Conservation (phyloP, 2,329 filamentous ascomycete genomes). For the Cytospora chrysosperma region DNA sequence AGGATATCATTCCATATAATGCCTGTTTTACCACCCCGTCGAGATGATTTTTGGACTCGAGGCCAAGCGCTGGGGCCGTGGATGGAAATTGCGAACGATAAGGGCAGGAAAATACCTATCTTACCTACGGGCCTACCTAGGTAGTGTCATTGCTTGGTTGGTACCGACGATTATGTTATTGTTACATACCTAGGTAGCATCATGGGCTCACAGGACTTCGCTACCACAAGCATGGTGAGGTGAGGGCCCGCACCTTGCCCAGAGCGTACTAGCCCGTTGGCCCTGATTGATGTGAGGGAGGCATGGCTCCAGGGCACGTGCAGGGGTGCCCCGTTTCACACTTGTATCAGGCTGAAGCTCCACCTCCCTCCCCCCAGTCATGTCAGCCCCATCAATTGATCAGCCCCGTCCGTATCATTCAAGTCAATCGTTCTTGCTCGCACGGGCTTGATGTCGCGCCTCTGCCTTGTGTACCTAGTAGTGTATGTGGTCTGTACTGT, state of each 20-base stretch:
- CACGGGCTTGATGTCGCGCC: neutral
- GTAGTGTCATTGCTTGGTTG: neutral
- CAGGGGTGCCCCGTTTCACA: constrained; percentile 16
- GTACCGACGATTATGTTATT: neutral
- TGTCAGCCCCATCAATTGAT: neutral
- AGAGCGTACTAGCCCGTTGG: constrained; percentile 5
- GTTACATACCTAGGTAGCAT: neutral
- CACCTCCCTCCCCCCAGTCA: too few species aligned
- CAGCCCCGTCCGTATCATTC: neutral
- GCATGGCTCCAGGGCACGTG: constrained; percentile 2
- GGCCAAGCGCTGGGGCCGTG: too few species aligned
- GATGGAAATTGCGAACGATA: too few species aligned
- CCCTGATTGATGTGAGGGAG: constrained; percentile 12
- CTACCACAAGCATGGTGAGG: neutral
- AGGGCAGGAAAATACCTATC: too few species aligned
- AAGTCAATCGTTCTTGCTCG: neutral
- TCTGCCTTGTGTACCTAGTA: too few species aligned
- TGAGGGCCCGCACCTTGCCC: constrained; percentile 10
- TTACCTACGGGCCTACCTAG: neutral
- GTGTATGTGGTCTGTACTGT: too few species aligned
- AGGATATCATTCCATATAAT: too few species aligned
- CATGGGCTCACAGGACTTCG: neutral
- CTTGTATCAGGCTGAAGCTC: constrained; percentile 9
- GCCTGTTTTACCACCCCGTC: too few species aligned
- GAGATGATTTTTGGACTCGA: too few species aligned